Base-by-base conservation (phyloP, 1,284 basidiomycete species). In the Ustilago crameri region DNA sequence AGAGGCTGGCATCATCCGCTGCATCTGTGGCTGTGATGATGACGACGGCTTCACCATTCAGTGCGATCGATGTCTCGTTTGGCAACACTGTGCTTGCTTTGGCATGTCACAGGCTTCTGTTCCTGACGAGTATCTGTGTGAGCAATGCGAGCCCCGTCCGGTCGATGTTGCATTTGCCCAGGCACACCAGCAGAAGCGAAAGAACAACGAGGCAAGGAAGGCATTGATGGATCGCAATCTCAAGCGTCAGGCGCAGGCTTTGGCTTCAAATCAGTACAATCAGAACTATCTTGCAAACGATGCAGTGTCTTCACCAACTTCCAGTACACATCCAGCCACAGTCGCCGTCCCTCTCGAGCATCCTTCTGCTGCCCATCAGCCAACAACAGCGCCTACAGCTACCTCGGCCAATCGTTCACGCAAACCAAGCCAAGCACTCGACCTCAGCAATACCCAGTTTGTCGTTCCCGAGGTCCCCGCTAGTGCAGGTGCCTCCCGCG, bases 41-140 rank as follows among this genome's bases (percentile, higher is more conserved):
- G 94, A 95, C 84, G 93, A 95, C 82, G 93, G 93, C 17, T 94
- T 93, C 85, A 92, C 91, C 17, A 93, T 96, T 60, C 92, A 92
- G 24, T 97, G 94, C 84, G 95, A 96, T 83, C 85, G 87, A 51
- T 97, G 95, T 83, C 88, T 88, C 23, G 88, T 91, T 18, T 96
- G 94, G 93, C 92, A 92, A 78, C 94, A 97, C 84, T 91, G 89
- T 8, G 90, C 90, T 5, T 96, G 94, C 84, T 93, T 95, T 76
- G 79, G 40, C 85, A 86, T 32, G 86, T 87, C 79, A 2, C 78
- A 79, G 41, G 69, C 76, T n/a, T 79, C 75, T 32, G 90, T 93
- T 0, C 93, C 93, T 1, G 91, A 95, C 68, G 86, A 78, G 56
- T 85, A 85, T 60, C 76, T 83, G 17, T 85, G 85, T 75, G 84